A percentile compares a stretch with the other conserved stretches of the same genome.
Conservation (phyloP, 495 filamentous ascomycete genomes). For the Podospora didyma region DNA sequence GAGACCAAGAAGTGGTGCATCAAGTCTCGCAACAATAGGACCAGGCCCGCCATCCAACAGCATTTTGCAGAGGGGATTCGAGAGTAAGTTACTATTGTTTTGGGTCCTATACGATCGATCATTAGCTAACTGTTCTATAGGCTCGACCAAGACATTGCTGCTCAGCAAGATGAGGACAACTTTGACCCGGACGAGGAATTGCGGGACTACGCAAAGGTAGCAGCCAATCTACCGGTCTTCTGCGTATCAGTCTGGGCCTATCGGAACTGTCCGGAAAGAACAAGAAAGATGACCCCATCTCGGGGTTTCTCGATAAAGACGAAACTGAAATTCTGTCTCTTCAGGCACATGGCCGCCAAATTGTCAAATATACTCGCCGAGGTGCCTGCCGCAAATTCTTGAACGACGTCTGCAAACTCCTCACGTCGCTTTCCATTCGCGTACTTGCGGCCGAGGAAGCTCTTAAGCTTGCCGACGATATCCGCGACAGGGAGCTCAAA, state of each 20-base stretch:
- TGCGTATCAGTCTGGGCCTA: constrained; percentile 57
- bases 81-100: constrained; percentile 26
- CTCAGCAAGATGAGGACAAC: constrained; percentile 15
- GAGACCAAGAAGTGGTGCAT: constrained; percentile 43
- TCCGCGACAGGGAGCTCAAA: no score
- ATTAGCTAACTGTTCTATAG: constrained; percentile 12
- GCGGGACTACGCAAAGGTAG: constrained; percentile 56
- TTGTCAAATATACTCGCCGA: constrained; percentile 36
- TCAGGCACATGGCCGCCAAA: constrained; percentile 50
- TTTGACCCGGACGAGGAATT: constrained; percentile 32
- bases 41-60: constrained; percentile 45
- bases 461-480: no score
- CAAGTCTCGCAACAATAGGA: constrained; percentile 50
- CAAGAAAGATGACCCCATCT: constrained; percentile 27
- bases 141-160: background rate
- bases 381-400: constrained; percentile 26
- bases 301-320: constrained; percentile 14
- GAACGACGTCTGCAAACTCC: constrained; percentile 42
- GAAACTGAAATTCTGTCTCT: constrained; percentile 52
- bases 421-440: no score
- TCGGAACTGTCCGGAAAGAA: constrained; percentile 53
- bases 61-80: constrained; percentile 57
- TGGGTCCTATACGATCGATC: background rate
- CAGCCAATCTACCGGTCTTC: constrained; percentile 53
- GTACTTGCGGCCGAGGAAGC: no score